Evolutionary conservation across 2,329 filamentous ascomycete species (phyloP).

Genomic region (Endocalyx cinctus): DNA sequence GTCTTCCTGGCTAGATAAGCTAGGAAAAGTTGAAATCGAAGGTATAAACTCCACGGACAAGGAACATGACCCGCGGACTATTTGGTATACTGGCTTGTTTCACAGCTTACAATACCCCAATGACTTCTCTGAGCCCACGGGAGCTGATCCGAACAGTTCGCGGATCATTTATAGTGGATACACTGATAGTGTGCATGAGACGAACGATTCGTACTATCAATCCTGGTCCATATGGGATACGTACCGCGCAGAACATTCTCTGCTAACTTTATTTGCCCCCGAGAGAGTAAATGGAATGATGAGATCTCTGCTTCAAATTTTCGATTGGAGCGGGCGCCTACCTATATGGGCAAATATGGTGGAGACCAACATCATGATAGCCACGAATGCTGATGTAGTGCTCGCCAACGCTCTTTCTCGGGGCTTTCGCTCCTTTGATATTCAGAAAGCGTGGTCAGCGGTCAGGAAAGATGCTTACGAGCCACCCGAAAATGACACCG

Average conservation of each 20-base stretch:
- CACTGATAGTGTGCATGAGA: constrained; percentile 37
- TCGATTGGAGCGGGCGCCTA: constrained; percentile 40
- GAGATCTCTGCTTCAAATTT: constrained; percentile 39
- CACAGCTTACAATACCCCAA: constrained; percentile 43
- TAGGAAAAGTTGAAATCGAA: constrained; percentile 37
- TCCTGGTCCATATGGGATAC: constrained; percentile 49
- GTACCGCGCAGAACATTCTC: constrained; percentile 41
- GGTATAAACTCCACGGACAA: constrained; percentile 36
- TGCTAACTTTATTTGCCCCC: constrained; percentile 40
- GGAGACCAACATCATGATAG: constrained; percentile 48
- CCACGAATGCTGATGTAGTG: constrained; percentile 43
- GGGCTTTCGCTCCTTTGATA: constrained; percentile 37
- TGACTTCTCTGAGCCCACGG: constrained; percentile 41
- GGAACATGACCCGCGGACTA: constrained; percentile 37
- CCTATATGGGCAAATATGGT: constrained; percentile 47
- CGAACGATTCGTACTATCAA: constrained; percentile 42
- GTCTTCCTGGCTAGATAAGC: constrained; percentile 39
- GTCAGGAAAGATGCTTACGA: constrained; percentile 40
- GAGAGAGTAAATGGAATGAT: constrained; percentile 44
- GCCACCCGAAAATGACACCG: constrained; percentile 38
- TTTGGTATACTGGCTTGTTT: constrained; percentile 42
- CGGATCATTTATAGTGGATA: constrained; percentile 42
- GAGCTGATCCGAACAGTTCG: constrained; percentile 8
- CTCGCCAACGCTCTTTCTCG: constrained; percentile 41
- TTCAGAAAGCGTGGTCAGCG: constrained; percentile 38